Conservation (phyloP, 2,329 filamentous ascomycete species). For the Xylaria sp. region DNA sequence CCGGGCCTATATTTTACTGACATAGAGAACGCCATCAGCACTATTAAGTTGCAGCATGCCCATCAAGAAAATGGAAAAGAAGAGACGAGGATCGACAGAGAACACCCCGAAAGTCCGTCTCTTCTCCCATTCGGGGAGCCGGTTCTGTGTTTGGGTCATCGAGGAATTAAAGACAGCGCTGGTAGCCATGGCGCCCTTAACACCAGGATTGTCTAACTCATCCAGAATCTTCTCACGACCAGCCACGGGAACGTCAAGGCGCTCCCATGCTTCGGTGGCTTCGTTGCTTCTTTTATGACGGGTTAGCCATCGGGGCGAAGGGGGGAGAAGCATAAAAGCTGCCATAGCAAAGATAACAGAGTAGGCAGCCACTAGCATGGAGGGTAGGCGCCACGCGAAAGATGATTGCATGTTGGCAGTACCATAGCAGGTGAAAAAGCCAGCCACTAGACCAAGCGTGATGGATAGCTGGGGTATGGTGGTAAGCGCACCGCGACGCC, state of each 20-base stretch:
- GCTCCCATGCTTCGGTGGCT: constrained; percentile 44
- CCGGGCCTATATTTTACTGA: too few relatives aligned
- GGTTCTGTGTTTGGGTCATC: constrained; percentile 15
- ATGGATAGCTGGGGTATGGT: constrained; percentile 58
- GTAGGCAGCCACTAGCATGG: constrained; percentile 44
- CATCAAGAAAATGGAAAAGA: constrained; percentile 60
- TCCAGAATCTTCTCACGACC: constrained; percentile 20
- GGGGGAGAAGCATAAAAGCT: constrained; percentile 42
- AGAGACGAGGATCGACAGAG: constrained; percentile 43
- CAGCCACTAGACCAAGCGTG: constrained; percentile 53
- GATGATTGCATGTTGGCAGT: constrained; percentile 44
- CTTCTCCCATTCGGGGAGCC: constrained; percentile 37
- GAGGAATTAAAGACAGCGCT: background rate
- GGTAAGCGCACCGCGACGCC: constrained; percentile 53
- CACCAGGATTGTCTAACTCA: constrained; percentile 11
- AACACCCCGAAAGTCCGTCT: constrained; percentile 31
- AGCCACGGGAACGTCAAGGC: constrained; percentile 39
- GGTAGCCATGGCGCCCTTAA: constrained; percentile 5
- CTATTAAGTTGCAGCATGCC: constrained; percentile 62
- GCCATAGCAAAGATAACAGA: constrained; percentile 37
- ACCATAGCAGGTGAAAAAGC: constrained; percentile 65
- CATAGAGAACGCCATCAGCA: constrained; percentile 63
- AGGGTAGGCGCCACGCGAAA: constrained; percentile 59
- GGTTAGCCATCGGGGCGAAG: constrained; percentile 61
- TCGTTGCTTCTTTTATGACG: constrained; percentile 46